Evolutionary conservation across 2,329 filamentous ascomycete genomes (phyloP), one percentile per base, ranked within the genome.

Genomic region (Akanthomyces muscarius): DNA sequence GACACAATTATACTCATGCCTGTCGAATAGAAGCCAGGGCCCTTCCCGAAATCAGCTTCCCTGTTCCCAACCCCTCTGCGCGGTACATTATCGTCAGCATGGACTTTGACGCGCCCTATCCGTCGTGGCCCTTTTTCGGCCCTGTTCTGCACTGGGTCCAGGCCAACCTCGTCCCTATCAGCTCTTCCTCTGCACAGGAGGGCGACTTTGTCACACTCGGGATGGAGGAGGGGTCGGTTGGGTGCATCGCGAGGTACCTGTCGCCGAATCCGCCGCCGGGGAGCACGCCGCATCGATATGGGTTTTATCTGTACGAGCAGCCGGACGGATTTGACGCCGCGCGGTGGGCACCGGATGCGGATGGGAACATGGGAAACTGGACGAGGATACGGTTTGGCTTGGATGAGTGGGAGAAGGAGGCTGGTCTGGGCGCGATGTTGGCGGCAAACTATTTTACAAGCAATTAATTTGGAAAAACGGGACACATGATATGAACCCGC

Each of bases 111-210:
- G 76, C 80, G 1, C 81, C 81, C 0, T 78, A 77, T 66, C 74
- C 74, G 0, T 76, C 74, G 16, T 73, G 77, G 56, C 66, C 68
- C 30, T 65, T 78, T 28, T 69, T 81, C 1, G 74, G 77, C 10
- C 81, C 81, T 1, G 72, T 81, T 36, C 68, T 82, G 60, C 81
- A 83, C 71, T 81, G 78, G 73, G 69, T 81, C 52, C 78, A 81
- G 64, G 74, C 76, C 0, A 75, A 75, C 44, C 67, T 80, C 25
- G 10, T 11, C 3, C 42, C 59, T 11, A 66, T 10, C 52, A 11
- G 10, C 33, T 42, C 52, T 2, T 28, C 52, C 4, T 41, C 36
- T 8, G 14, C 18, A 16, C 18, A n/a, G 8, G n/a, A 18, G 11
- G 30, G 4, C 14, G 14, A 8, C 4, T 8, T 18, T 51, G 18